Evolutionary conservation across 768 basidiomycete genomes (phyloP).

Genomic region (Suillus brevipes): DNA sequence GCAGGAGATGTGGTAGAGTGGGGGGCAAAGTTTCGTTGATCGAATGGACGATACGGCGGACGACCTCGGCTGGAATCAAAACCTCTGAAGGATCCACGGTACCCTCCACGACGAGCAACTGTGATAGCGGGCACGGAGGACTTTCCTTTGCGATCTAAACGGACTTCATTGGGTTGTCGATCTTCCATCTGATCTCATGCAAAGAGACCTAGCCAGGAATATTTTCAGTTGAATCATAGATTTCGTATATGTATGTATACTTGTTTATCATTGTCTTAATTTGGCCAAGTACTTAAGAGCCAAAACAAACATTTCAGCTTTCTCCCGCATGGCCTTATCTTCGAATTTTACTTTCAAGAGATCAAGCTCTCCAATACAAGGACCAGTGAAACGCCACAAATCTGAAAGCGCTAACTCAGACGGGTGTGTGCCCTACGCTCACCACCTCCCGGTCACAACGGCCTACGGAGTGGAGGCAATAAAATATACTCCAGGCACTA

Average conservation of each 20-base stretch:
- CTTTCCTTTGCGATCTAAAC: constrained; percentile 35
- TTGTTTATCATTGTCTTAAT: constrained; percentile 22
- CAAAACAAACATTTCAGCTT: neutral
- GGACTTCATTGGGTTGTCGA: constrained; percentile 40
- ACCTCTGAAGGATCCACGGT: neutral
- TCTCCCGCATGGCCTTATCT: neutral
- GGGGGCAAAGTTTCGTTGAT: neutral
- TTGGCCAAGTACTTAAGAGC: constrained; percentile 6
- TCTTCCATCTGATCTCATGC: constrained; percentile 32
- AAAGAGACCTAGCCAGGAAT: neutral
- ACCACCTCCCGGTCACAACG: constrained; percentile 22
- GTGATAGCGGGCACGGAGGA: constrained; percentile 29
- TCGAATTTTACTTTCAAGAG: constrained; percentile 19
- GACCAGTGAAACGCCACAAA: constrained; percentile 23
- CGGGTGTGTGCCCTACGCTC: constrained; percentile 3
- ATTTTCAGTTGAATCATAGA: neutral
- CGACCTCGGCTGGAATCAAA: constrained; percentile 1
- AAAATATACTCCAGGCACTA: constrained; percentile 14
- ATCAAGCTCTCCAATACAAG: constrained; percentile 3
- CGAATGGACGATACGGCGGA: neutral
- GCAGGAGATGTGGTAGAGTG: neutral
- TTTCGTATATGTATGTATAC: constrained; percentile 13
- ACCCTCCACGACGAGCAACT: constrained; percentile 7
- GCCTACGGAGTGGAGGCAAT: constrained; percentile 32
- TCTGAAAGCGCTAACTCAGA: constrained; percentile 15